Evolutionary conservation across 345 rosid species (phyloP).

Genomic region (Bruguiera gymnorhiza): DNA sequence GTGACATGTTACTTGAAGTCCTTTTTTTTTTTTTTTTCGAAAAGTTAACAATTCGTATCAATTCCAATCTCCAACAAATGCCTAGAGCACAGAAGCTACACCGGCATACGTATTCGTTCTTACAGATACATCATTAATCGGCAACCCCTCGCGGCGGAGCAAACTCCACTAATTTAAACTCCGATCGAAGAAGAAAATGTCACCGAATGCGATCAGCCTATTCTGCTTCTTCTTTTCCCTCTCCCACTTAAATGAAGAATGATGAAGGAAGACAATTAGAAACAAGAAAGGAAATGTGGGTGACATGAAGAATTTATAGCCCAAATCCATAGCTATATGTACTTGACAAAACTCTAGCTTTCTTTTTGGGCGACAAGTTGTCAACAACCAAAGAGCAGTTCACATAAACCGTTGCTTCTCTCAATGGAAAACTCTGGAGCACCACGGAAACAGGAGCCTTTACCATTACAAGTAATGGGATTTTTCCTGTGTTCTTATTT

Average conservation of each 20-base stretch:
- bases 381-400: conserved; percentile 45
- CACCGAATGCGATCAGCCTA: not conserved
- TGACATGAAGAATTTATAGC: conserved; percentile 1
- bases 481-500: conserved; percentile 27
- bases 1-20: too few species aligned
- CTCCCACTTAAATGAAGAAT: not conserved
- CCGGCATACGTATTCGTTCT: too few species aligned
- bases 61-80: too few species aligned
- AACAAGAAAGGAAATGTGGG: too few species aligned
- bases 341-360: conserved; percentile 30
- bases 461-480: conserved; percentile 42
- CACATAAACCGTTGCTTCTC: conserved; percentile 28
- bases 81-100: too few species aligned
- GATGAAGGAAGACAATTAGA: not conserved
- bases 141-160: not conserved
- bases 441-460: conserved; percentile 38
- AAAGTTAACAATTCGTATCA: too few species aligned
- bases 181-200: not conserved
- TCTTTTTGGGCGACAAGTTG: conserved; percentile 32
- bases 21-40: too few species aligned
- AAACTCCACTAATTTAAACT: not conserved
- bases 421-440: conserved; percentile 23
- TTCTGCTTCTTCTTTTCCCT: not conserved
- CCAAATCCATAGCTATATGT: conserved; percentile 23
- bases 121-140: too few species aligned